Percentiles rank a stretch among this genome's conserved stretches.
Evolutionary conservation across 768 basidiomycete genomes (phyloP).

Genomic region (Hysterangium stoloniferum): DNA sequence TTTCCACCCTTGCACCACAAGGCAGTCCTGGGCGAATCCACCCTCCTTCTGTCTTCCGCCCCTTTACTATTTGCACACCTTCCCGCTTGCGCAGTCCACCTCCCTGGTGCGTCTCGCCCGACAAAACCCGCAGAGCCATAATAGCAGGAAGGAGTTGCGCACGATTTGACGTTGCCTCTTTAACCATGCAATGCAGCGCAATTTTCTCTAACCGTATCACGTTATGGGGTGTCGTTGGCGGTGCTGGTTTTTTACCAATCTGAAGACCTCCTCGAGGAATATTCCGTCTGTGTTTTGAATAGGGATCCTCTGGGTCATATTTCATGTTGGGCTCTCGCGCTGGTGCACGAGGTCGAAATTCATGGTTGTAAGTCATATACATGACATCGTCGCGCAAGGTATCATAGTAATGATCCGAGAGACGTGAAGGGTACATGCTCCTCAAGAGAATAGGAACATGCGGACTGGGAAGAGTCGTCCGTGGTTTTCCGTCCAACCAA

Average conservation of each 20-base stretch:
- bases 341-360: slow-evolving; percentile 43
- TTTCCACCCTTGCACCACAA: slow-evolving; percentile 80
- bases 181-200: slow-evolving; percentile 79
- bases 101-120: slow-evolving; percentile 69
- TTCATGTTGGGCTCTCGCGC: slow-evolving; percentile 54
- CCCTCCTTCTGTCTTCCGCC: slow-evolving; percentile 61
- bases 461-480: slow-evolving; percentile 56
- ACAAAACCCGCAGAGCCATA: slow-evolving; percentile 80
- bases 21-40: slow-evolving; percentile 84
- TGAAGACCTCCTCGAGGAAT: slow-evolving; percentile 66
- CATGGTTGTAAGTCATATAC: slow-evolving; percentile 91
- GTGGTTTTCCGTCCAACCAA: slow-evolving; percentile 14
- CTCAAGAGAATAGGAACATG: slow-evolving; percentile 59
- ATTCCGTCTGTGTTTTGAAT: slow-evolving; percentile 70
- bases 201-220: slow-evolving; percentile 76
- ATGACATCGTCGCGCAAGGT: slow-evolving; percentile 83
- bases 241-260: slow-evolving; percentile 58
- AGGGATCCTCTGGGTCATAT: slow-evolving; percentile 75
- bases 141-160: slow-evolving; percentile 73
- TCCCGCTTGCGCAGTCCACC: slow-evolving; percentile 61
- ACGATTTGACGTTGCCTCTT: slow-evolving; percentile 67
- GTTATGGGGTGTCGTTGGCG: slow-evolving; percentile 57
- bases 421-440: slow-evolving; percentile 64
- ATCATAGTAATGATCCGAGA: slow-evolving; percentile 75
- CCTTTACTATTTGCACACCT: slow-evolving; percentile 73